Percentiles rank a stretch among this genome's conserved stretches.
Evolutionary conservation across 495 filamentous ascomycete genomes (phyloP).

Genomic region (Penicillium waksmanii): DNA sequence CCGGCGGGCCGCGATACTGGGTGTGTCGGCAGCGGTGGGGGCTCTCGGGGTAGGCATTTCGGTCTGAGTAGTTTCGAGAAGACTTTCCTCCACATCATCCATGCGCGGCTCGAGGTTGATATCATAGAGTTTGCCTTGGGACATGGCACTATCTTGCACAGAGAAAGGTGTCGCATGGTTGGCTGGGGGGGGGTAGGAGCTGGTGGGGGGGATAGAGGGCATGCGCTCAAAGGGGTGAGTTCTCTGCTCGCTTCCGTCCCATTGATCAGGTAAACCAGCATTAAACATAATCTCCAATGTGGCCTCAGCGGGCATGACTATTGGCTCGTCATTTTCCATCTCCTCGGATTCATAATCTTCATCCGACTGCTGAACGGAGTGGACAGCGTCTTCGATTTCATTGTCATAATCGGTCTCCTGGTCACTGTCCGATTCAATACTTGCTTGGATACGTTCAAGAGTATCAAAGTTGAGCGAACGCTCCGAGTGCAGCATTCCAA

Average conservation of each 20-base stretch:
- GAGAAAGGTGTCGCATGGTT: slow-evolving; percentile 16
- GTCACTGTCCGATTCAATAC: not conserved
- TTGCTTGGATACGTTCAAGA: not conserved
- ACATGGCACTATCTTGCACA: slow-evolving; percentile 27
- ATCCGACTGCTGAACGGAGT: not conserved
- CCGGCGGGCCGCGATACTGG: slow-evolving; percentile 21
- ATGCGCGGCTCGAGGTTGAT: slow-evolving; percentile 14
- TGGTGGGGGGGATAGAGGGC: slow-evolving; percentile 19
- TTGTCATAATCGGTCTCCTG: not conserved
- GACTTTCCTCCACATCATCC: slow-evolving; percentile 17
- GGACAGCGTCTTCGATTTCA: not conserved
- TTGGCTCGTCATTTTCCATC: slow-evolving; percentile 27
- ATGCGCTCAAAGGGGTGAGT: slow-evolving; percentile 10
- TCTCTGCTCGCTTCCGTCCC: slow-evolving; percentile 19
- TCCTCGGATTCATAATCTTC: slow-evolving; percentile 8
- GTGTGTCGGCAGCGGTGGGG: slow-evolving; percentile 30
- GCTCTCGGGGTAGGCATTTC: slow-evolving; percentile 26
- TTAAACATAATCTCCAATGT: slow-evolving; percentile 3
- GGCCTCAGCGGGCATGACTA: slow-evolving; percentile 18
- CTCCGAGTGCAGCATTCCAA: not conserved
- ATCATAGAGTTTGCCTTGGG: slow-evolving; percentile 11
- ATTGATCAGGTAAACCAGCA: slow-evolving; percentile 23
- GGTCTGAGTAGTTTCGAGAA: slow-evolving; percentile 17
- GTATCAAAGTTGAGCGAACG: not conserved
- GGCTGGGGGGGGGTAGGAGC: slow-evolving; percentile 22